A percentile compares a stretch with the other conserved stretches of the same genome.
Conservation (phyloP, 2,329 filamentous ascomycete genomes). For the Cytospora mali region DNA sequence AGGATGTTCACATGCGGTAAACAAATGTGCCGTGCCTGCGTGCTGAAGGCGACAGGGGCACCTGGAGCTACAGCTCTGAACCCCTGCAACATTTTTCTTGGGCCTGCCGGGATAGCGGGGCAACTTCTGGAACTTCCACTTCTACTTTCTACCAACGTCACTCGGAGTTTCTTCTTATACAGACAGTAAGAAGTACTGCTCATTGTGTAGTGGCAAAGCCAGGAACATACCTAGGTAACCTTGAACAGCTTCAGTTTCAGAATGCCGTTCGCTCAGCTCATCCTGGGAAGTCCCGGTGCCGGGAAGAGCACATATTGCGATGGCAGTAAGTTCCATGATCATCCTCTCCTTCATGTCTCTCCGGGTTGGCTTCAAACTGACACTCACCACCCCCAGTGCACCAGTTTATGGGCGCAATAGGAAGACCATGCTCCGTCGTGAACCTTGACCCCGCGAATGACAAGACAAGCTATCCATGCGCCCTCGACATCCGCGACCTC, state of each 20-base stretch:
- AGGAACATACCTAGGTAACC: background rate
- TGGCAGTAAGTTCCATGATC: constrained; percentile 64
- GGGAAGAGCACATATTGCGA: constrained; percentile 99
- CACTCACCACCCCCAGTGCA: constrained; percentile 59
- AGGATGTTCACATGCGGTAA: constrained; percentile 23
- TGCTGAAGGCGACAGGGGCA: constrained; percentile 21
- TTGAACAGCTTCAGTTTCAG: constrained; percentile 25
- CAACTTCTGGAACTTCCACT: constrained; percentile 5
- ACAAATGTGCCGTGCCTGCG: constrained; percentile 1
- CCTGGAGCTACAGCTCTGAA: constrained; percentile 17
- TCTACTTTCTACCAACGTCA: constrained; percentile 16
- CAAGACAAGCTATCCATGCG: constrained; percentile 82
- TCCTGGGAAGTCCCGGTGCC: constrained; percentile 90
- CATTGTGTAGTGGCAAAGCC: background rate
- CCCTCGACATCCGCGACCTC: constrained; percentile 85
- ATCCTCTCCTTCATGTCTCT: constrained; percentile 11
- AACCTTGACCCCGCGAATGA: constrained; percentile 98
- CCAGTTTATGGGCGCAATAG: constrained; percentile 95
- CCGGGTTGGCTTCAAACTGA: constrained; percentile 15
- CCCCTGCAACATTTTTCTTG: constrained; percentile 25
- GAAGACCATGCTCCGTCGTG: constrained; percentile 89
- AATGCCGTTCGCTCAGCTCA: constrained; percentile 73
- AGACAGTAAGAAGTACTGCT: background rate
- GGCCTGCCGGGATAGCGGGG: constrained; percentile 14
- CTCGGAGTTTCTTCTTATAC: background rate